Percentiles rank a stretch among this genome's conserved stretches.
phyloP scores from a whole-genome alignment of 176 grass and related monocot species.

The Musa troglodytarum region DNA sequence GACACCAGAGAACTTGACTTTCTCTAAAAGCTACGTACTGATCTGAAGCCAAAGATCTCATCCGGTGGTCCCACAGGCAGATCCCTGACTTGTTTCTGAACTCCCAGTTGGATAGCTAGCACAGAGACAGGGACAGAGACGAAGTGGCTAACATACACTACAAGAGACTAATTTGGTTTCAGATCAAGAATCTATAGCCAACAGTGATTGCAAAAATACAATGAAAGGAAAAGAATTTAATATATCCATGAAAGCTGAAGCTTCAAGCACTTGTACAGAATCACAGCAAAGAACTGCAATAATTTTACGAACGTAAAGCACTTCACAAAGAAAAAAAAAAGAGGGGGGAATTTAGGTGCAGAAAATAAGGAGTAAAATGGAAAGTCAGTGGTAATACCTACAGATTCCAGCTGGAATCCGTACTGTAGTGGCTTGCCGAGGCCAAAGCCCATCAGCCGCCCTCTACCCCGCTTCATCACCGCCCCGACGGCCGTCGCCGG shows the following conservation, averaged over 20 bases:
- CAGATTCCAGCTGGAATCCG: conserved; percentile 39
- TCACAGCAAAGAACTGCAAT: not conserved
- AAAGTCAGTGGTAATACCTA: conserved; percentile 20
- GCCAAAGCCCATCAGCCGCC: conserved; percentile 41
- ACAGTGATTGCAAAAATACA: not conserved
- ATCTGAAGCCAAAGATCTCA: not conserved
- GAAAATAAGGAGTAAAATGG: not conserved
- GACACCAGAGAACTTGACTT: not conserved
- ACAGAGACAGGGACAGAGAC: not conserved
- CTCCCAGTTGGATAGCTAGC: not conserved
- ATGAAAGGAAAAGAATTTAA: not conserved
- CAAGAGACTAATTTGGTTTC: not conserved
- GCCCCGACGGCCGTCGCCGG: conserved; percentile 74
- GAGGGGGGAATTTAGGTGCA: not conserved
- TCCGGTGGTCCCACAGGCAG: not conserved
- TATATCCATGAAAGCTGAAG: not conserved
- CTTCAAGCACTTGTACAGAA: not conserved
- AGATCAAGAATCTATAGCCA: not conserved
- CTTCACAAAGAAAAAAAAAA: not conserved
- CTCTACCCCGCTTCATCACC: conserved; percentile 86
- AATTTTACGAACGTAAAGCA: not conserved
- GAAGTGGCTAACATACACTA: not conserved
- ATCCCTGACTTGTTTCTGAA: conserved; percentile 1
- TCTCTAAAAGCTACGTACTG: not conserved
- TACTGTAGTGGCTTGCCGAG: conserved; percentile 16